Evolutionary conservation across 305 asterid genomes (phyloP).

Genomic region (Solanum hybrid): DNA sequence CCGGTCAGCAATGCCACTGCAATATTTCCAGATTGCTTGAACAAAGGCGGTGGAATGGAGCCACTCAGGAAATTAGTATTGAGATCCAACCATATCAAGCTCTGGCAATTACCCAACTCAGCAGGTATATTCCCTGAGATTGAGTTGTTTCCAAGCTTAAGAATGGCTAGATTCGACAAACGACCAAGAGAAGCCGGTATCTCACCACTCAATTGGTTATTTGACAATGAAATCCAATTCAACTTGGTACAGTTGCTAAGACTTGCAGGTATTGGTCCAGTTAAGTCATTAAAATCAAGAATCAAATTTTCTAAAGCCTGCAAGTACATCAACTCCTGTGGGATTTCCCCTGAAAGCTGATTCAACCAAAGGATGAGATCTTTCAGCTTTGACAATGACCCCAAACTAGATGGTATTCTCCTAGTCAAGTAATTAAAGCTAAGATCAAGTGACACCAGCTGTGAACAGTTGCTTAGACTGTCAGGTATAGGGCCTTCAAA

Average conservation of each 20-base stretch:
- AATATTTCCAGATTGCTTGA: conserved; percentile 84
- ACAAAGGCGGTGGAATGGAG: conserved; percentile 55
- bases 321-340: conserved; percentile 50
- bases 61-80: conserved; percentile 15
- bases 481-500: conserved; percentile 49
- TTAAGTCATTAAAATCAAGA: conserved; percentile 55
- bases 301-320: conserved; percentile 46
- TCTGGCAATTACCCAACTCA: conserved; percentile 16
- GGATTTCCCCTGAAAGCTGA: conserved; percentile 62
- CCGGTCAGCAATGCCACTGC: conserved; percentile 56
- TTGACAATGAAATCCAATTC: conserved; percentile 63
- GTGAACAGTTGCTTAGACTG: conserved; percentile 47
- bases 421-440: conserved; percentile 50
- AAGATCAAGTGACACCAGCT: conserved; percentile 51
- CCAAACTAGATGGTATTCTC: conserved; percentile 47
- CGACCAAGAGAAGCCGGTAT: conserved; percentile 58
- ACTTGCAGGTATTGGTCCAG: conserved; percentile 49
- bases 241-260: conserved; percentile 56
- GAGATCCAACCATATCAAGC: conserved; percentile 15
- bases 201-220: conserved; percentile 39
- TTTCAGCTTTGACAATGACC: conserved; percentile 35
- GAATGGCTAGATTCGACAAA: conserved; percentile 38
- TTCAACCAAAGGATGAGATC: conserved; percentile 57
- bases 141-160: conserved; percentile 52
- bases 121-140: conserved; percentile 14